Evolutionary conservation across 768 basidiomycete species (phyloP), one percentile per base, ranked within the genome.

Genomic region (Paxillus rubicundulus): DNA sequence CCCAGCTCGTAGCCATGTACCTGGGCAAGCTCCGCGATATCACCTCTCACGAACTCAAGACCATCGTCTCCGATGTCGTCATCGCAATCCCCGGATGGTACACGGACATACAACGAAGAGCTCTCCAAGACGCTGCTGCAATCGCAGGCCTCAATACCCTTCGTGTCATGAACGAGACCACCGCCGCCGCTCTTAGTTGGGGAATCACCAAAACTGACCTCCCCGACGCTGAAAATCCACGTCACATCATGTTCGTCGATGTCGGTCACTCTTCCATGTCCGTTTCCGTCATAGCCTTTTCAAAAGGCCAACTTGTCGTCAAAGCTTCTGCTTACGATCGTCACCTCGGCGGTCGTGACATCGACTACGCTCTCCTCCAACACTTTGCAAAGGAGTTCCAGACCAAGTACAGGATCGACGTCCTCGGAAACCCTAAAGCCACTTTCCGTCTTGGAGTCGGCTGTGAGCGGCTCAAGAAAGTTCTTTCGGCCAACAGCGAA

Each of bases 151-250:
- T 98, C 55, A 97, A 93, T 71, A 75, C 84, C 57, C 89, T 98
- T 55, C 91, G 96, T 47, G 81, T 99, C 71, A 92, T 98, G 78
- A 98, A 98, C 76, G 97, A 98, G 70, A 86, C 88, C 51, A 98
- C 96, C 56, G 97, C 96, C 48, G 82, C 87, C 52, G 97, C 97
- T 37, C 87, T 99, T 69, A 93, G 92, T 47, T 99, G 96, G 74
- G 97, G 97, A 60, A 98, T 98, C 79, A 99, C 96, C 59, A 99
- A 99, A 74, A 84, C 89, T 24, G 97, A 99, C 70, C 85, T 99
- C 40, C 97, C 97, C 18, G 85, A 87, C 13, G 69, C 84, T 32
- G 93, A 95, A 56, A 77, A 74, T 58, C 87, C 95, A 0, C 82
- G 87, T 32, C 81, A 97, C 69, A 86, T 99, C 70, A 89, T 87